Evolutionary conservation across 1,284 basidiomycete genomes (phyloP).

Genomic region (Leccinum griseonigrum): DNA sequence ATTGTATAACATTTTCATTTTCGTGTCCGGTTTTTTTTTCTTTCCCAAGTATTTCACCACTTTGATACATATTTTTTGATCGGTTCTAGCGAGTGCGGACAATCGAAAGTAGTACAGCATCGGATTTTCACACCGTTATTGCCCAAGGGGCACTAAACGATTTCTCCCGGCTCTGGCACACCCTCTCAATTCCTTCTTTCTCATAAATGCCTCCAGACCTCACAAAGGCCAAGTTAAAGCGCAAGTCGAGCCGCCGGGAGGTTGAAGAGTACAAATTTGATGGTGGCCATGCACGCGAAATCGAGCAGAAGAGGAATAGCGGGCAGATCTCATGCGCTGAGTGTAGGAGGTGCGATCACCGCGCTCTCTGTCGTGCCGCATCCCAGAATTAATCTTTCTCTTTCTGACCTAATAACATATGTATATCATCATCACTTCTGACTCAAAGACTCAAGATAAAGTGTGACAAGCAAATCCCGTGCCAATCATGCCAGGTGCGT

Average conservation of each 20-base stretch:
- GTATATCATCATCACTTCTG: neutral
- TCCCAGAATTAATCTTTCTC: conserved; percentile 13
- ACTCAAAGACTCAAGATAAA: conserved; percentile 61
- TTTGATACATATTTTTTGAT: conserved; percentile 2
- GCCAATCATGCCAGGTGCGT: conserved; percentile 62
- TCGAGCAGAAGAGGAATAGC: conserved; percentile 50
- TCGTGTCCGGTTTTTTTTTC: neutral
- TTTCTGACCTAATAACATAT: conserved; percentile 19
- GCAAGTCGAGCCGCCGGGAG: conserved; percentile 45
- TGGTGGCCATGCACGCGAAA: conserved; percentile 47
- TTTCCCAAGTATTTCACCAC: conserved; percentile 6
- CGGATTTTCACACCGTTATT: conserved; percentile 29
- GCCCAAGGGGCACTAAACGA: neutral
- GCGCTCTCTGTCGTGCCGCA: conserved; percentile 22
- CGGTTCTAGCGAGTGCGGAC: conserved; percentile 5
- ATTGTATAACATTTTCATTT: neutral
- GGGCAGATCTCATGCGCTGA: conserved; percentile 64
- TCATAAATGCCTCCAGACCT: conserved; percentile 47
- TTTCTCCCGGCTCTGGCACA: conserved; percentile 18
- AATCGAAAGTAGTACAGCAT: conserved; percentile 11
- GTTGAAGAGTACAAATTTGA: conserved; percentile 50
- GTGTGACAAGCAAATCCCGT: conserved; percentile 76
- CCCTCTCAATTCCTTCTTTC: neutral
- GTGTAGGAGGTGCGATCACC: conserved; percentile 57
- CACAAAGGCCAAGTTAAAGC: conserved; percentile 45